Evolutionary conservation across 2,329 filamentous ascomycete genomes (phyloP), one percentile per base, ranked within the genome.

Genomic region (Furcasterigmium furcatum): DNA sequence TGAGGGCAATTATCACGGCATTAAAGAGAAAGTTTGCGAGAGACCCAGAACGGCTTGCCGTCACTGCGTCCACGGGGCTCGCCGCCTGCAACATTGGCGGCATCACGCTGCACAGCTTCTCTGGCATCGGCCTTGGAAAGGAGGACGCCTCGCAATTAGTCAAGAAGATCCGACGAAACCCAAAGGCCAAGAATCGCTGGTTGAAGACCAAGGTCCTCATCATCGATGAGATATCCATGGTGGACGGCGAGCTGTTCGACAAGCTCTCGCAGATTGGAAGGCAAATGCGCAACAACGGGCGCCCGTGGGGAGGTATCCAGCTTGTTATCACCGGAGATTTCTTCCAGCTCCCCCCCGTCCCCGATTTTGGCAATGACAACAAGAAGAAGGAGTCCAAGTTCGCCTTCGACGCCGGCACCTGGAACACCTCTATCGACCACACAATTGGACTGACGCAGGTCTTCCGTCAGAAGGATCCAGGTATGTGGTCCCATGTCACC

Each of bases 141-240:
- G 94, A 97, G 57, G 79, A 88, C 32, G 87, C 85, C 4, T 78
- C 82, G 14, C 81, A 86, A 25, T 74, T 99, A 20, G 80, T 96
- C 42, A 94, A 88, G 65, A 99, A 96, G 75, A 89, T 99, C 56
- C 86, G 88, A 56, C 81, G 84, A 47, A 96, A 97, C 54, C 76
- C 80, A 16, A 97, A 96, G 62, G 90, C 91, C 19, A 92, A 88
- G 61, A 86, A 83, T 52, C 81, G 92, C 34, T 99, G 95, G 95
- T 70, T 95, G 53, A 82, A 84, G 46, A 95, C 91, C 1, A 95
- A 91, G 59, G 82, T 90, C 12, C 77, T 99, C 20, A 78, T 99
- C 54, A 81, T 99, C 56, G 94, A 99, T 65, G 94, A 99, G 63
- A 85, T 99, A 4, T 97, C 94, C 12, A 99, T 99, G 95, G 91